A percentile compares a stretch with the other conserved stretches of the same genome.
phyloP scores from a whole-genome alignment of 2,329 filamentous ascomycete species.

The Aspergillus felis region DNA sequence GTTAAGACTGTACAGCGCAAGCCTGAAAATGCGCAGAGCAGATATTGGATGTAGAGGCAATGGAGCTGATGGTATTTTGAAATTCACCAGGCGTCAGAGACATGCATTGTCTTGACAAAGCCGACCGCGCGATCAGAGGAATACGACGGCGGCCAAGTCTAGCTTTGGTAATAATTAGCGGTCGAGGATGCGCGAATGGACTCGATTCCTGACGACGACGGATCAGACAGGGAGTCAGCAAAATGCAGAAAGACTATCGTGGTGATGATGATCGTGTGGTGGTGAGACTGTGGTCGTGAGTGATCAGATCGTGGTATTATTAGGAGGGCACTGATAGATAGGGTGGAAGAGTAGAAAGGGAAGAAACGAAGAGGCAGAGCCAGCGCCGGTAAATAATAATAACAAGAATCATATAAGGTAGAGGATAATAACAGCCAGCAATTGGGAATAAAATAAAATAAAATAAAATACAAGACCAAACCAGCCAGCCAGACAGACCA shows the following conservation, averaged over 20 bases:
- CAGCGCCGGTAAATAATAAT: slow-evolving; percentile 2
- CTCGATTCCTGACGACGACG: too few relatives aligned
- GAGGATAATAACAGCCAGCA: background rate
- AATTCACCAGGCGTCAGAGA: background rate
- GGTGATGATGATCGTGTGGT: too few relatives aligned
- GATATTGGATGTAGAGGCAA: background rate
- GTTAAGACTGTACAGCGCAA: background rate
- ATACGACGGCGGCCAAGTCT: background rate
- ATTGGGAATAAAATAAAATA: too few relatives aligned
- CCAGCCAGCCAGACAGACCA: too few relatives aligned
- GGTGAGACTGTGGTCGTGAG: background rate
- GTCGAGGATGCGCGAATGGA: background rate
- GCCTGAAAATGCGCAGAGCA: background rate
- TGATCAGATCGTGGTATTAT: background rate
- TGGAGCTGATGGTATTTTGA: background rate
- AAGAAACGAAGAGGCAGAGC: background rate
- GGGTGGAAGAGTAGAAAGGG: background rate
- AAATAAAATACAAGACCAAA: too few relatives aligned
- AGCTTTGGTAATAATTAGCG: background rate
- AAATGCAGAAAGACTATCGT: too few relatives aligned
- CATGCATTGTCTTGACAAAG: background rate
- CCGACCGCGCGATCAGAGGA: background rate
- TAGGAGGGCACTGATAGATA: too few relatives aligned
- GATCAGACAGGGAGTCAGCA: background rate
- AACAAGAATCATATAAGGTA: background rate